These are phyloP conservation scores for Talaromyces borbonicus DNA, from an alignment of 495 filamentous ascomycete species.

Conservation along the genomic window DNA sequence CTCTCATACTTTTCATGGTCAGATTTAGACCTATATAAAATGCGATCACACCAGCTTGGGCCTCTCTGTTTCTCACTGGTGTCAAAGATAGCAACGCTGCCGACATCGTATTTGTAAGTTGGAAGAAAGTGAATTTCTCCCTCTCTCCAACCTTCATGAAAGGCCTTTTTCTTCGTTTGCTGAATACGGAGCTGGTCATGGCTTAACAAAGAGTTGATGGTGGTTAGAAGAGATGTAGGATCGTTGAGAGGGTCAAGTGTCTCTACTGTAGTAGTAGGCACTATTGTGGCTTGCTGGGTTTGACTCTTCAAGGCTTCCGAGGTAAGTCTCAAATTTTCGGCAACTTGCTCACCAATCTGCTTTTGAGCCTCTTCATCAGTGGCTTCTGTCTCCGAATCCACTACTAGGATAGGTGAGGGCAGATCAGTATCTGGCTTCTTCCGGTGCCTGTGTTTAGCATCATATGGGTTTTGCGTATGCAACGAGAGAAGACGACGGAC, in stretches of 20 bases:
- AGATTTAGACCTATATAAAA: constrained; percentile 69
- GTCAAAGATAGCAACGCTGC: constrained; percentile 88
- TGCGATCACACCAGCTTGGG: constrained; percentile 98
- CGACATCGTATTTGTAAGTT: constrained; percentile 93
- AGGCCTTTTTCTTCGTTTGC: constrained; percentile 63
- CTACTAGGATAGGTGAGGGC: constrained; percentile 4
- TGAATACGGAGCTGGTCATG: constrained; percentile 82
- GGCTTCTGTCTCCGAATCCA: constrained; percentile 4
- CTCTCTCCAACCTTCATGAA: constrained; percentile 87
- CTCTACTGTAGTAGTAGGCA: constrained; percentile 2
- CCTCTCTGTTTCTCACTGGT: constrained; percentile 86
- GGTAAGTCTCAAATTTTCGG: neutral
- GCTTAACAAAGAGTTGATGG: constrained; percentile 70
- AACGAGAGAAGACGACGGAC: constrained; percentile 76
- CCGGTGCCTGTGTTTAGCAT: constrained; percentile 23
- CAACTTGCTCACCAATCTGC: constrained; percentile 6
- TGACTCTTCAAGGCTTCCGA: neutral
- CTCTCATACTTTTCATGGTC: constrained; percentile 63
- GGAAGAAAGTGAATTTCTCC: constrained; percentile 82
- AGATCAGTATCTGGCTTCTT: constrained; percentile 26
- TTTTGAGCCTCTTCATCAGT: neutral
- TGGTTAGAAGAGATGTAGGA: constrained; percentile 67
- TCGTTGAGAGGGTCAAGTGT: constrained; percentile 39
- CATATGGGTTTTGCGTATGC: constrained; percentile 72
- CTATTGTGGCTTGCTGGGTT: neutral